phyloP scores from a whole-genome alignment of 805 yeast species.

The Gaillardinia entomophila region DNA sequence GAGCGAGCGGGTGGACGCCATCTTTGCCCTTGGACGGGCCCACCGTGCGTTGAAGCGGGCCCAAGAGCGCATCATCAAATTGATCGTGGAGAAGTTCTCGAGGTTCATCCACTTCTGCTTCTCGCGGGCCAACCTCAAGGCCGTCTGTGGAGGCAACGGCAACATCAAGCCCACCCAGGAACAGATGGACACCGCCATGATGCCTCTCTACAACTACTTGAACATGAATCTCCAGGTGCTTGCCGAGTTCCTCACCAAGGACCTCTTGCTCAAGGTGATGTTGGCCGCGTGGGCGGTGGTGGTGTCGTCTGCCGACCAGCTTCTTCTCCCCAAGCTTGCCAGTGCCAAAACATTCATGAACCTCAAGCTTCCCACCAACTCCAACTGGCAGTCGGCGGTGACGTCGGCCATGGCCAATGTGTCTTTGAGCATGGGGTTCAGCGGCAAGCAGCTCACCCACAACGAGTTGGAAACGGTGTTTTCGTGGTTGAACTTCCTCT shows the following conservation, averaged over 20 bases:
- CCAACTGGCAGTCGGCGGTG: slow-evolving; percentile 40
- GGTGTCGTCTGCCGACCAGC: slow-evolving; percentile 59
- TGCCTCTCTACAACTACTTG: slow-evolving; percentile 69
- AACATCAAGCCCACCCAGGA: slow-evolving; percentile 35
- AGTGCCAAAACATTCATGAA: slow-evolving; percentile 32
- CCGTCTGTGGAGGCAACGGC: slow-evolving; percentile 50
- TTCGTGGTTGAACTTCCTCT: slow-evolving; percentile 62
- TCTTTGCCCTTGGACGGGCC: slow-evolving; percentile 75
- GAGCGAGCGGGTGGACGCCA: slow-evolving; percentile 71
- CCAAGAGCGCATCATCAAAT: slow-evolving; percentile 59
- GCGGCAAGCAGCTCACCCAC: slow-evolving; percentile 48
- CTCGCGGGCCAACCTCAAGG: slow-evolving; percentile 53
- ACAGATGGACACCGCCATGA: slow-evolving; percentile 57
- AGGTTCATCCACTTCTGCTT: slow-evolving; percentile 51
- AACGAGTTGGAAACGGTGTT: slow-evolving; percentile 64
- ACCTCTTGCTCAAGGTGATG: slow-evolving; percentile 59
- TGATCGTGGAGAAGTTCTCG: slow-evolving; percentile 70
- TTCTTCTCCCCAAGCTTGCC: slow-evolving; percentile 69
- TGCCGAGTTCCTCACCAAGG: slow-evolving; percentile 52
- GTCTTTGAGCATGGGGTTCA: slow-evolving; percentile 33
- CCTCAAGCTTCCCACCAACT: slow-evolving; percentile 8
- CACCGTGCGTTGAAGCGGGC: slow-evolving; percentile 59
- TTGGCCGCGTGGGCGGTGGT: slow-evolving; percentile 76
- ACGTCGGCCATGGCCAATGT: slow-evolving; percentile 47
- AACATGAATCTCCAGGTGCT: slow-evolving; percentile 62